phyloP scores from a whole-genome alignment of 441 rosid genomes.

The Biscutella auriculata region DNA sequence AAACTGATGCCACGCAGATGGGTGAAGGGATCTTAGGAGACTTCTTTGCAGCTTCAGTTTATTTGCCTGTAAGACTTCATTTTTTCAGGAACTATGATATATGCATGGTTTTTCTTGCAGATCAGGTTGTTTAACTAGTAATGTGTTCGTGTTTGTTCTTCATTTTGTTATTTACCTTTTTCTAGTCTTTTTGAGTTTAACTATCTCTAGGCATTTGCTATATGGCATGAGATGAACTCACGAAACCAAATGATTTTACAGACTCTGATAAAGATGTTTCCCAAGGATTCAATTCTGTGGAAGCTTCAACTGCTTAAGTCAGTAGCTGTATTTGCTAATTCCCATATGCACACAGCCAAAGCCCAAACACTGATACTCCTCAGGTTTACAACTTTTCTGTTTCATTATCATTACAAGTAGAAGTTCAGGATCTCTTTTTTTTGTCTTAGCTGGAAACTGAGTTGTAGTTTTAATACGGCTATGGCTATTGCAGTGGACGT shows the following conservation, averaged over 20 bases:
- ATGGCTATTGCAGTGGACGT: slow-evolving; percentile 31
- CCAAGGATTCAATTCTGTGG: slow-evolving; percentile 50
- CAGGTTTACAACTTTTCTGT: slow-evolving; percentile 10
- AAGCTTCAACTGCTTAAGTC: slow-evolving; percentile 43
- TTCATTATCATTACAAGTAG: not conserved
- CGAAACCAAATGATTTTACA: slow-evolving; percentile 10
- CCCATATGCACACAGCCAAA: slow-evolving; percentile 38
- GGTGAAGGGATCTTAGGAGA: slow-evolving; percentile 30
- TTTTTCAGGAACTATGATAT: not conserved
- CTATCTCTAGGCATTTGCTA: not conserved
- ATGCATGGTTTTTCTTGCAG: not conserved
- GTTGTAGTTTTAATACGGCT: not conserved
- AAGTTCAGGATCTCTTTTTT: not conserved
- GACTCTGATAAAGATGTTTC: slow-evolving; percentile 41
- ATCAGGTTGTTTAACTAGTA: not conserved
- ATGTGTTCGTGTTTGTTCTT: not conserved
- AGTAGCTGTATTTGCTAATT: slow-evolving; percentile 40
- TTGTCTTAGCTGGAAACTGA: not conserved
- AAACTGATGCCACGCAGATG: slow-evolving; percentile 23
- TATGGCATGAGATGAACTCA: not conserved
- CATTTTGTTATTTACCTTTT: not conserved
- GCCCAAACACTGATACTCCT: slow-evolving; percentile 45
- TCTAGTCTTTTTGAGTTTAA: no score
- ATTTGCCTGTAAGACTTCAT: slow-evolving; percentile 32
- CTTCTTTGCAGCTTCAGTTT: slow-evolving; percentile 25